Percentiles rank a stretch among this genome's conserved stretches.
Evolutionary conservation across 73 alveolate species (phyloP).

Genomic region (Diophrys appendiculata): DNA sequence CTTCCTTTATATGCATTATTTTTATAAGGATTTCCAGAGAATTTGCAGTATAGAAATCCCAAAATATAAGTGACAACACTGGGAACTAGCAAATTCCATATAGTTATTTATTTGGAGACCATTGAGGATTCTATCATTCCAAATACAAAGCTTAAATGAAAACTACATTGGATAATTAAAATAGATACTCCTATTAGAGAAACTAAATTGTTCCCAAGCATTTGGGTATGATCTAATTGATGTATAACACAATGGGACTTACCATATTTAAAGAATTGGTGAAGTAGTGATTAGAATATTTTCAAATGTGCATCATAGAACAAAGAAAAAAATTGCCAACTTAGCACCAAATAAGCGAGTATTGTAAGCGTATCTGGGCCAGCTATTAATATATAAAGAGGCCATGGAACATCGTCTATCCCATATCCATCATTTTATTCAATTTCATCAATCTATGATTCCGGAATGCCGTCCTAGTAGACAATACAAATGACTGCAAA

Average conservation of each 20-base stretch:
- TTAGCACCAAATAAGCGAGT: not conserved
- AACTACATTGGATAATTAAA: not conserved
- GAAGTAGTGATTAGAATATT: not conserved
- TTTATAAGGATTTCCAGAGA: not conserved
- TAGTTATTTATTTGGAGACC: not conserved
- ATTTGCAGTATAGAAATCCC: conserved; percentile 1
- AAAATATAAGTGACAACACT: no score
- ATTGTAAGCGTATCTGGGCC: not conserved
- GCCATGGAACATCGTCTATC: not conserved
- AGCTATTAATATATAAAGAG: not conserved
- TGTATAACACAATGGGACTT: not conserved
- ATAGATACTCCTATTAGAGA: not conserved
- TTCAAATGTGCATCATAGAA: not conserved
- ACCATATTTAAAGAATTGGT: not conserved
- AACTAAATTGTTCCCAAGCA: not conserved
- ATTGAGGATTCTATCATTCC: not conserved
- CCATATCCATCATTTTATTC: not conserved
- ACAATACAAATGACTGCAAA: not conserved
- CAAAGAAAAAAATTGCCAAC: not conserved
- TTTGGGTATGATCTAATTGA: not conserved
- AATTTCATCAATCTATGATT: no score
- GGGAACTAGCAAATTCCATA: not conserved
- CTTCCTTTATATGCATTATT: conserved; percentile 4
- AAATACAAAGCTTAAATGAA: not conserved
- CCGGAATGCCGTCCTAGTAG: not conserved